These are phyloP conservation scores for Lactarius sanguifluus DNA, from an alignment of 768 basidiomycete genomes.

Conservation along the genomic window DNA sequence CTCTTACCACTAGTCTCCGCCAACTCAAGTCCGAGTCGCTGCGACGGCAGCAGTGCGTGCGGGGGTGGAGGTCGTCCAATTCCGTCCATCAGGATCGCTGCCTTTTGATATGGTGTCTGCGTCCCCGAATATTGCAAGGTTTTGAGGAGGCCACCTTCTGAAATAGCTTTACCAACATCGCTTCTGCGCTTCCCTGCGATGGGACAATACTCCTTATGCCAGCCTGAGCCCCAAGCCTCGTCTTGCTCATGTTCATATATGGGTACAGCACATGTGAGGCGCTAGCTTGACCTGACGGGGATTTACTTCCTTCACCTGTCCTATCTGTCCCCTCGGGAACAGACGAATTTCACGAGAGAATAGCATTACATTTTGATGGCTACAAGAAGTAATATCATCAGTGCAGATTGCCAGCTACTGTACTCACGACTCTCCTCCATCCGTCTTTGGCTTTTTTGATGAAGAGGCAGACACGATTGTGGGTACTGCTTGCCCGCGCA, in stretches of 20 bases:
- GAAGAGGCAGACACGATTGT: slow-evolving; percentile 33
- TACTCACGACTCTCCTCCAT: slow-evolving; percentile 32
- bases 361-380: slow-evolving; percentile 18
- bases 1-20: background rate
- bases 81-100: background rate
- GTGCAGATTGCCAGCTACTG: background rate
- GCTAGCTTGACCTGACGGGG: background rate
- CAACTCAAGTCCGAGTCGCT: background rate
- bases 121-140: background rate
- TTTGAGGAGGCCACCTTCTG: background rate
- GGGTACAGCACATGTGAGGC: background rate
- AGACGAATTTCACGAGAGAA: slow-evolving; percentile 5
- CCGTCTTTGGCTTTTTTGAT: slow-evolving; percentile 46
- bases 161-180: background rate
- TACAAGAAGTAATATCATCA: slow-evolving; percentile 15
- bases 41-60: background rate
- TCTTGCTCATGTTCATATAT: background rate
- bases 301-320: background rate
- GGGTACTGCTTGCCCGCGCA: slow-evolving; percentile 63
- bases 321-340: background rate
- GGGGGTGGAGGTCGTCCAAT: background rate
- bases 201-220: background rate
- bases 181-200: background rate
- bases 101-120: background rate
- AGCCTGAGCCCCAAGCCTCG: background rate